Base-by-base conservation (phyloP, 2,329 filamentous ascomycete genomes). In the Parascedosporium putredinis region DNA sequence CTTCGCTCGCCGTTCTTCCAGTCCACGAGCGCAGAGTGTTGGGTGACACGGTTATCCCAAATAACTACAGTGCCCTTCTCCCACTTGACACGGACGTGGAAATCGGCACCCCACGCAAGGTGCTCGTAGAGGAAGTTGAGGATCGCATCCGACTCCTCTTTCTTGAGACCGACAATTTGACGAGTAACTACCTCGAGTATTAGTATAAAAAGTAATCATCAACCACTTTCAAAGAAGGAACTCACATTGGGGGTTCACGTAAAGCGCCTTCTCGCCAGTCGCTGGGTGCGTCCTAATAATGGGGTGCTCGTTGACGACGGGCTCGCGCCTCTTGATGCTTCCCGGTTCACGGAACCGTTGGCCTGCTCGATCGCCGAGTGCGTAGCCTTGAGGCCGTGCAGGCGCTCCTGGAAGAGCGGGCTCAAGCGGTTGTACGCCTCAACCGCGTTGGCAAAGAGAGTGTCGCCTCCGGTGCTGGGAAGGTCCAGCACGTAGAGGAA, bases 401-500 rank as follows among this genome's bases (percentile, higher is more conserved):
- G 70, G 34, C 88, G 75, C 70, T 88, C 79, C 60, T 80, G 80
- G 71, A 95, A 93, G 34, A 80, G 76, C 0, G 87, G 86, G 50
- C 83, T 89, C 2, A 96, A 74, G 5, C 89, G 76, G 54, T 81
- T 78, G 63, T 95, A 96, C 1, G 90, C 89, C 64, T 86, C 84
- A 0, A 74, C 88, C 57, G 84, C 80, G 61, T 94, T 85, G 43
- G 75, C 80, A 59, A 95, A 95, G 3, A 94, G 69, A 0, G 89
- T 95, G 62, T 95, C 89, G 45, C 89, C 90, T 31, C 89, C 89
- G 1, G 79, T 83, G 34, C 78, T 73, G 1, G 89, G 89, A 42
- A 79, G 83, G 61, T 95, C 88, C n/a, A 96, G 76, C 46, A 89
- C 74, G 62, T 94, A 95, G 31, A 95, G 67, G 67, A 95, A 94